Conservation (phyloP, 352 stramenopile species). For the Phytophthora tentaculata region DNA sequence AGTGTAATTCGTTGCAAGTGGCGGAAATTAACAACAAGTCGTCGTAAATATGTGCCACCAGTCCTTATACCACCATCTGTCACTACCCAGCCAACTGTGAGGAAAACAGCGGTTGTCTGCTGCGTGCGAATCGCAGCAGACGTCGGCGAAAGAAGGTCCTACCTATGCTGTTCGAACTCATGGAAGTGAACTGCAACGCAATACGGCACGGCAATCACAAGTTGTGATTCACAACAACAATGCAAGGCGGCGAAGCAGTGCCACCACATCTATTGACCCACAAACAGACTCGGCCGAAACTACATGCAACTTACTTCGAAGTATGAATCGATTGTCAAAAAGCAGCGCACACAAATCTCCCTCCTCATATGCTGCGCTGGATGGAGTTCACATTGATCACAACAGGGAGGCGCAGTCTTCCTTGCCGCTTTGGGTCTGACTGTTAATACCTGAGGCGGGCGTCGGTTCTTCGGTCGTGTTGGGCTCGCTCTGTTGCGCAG, state of each 20-base stretch:
- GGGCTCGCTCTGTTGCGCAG: constrained; percentile 13
- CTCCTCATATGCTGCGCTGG: constrained; percentile 25
- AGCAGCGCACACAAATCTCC: constrained; percentile 24
- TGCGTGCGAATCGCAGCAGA: constrained; percentile 1
- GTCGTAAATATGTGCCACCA: too few species aligned
- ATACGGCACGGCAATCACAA: neutral
- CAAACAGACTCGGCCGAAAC: constrained; percentile 10
- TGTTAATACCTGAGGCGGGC: constrained; percentile 20
- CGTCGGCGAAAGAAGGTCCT: constrained; percentile 8
- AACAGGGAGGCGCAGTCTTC: constrained; percentile 26
- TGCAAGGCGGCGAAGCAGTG: neutral
- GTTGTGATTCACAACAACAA: too few species aligned
- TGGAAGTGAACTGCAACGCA: constrained; percentile 16
- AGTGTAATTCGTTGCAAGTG: constrained; percentile 3
- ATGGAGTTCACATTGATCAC: constrained; percentile 20
- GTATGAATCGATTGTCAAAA: constrained; percentile 18
- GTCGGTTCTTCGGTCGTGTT: constrained; percentile 13
- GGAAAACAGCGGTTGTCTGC: constrained; percentile 27
- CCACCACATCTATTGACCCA: constrained; percentile 39
- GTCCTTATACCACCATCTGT: constrained; percentile 8
- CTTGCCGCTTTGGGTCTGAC: constrained; percentile 18
- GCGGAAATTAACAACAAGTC: neutral
- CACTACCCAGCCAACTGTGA: constrained; percentile 10
- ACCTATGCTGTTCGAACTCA: constrained; percentile 38
- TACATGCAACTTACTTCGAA: too few species aligned